Conservation (phyloP, 768 basidiomycete species). For the Lactarius deliciosus region DNA sequence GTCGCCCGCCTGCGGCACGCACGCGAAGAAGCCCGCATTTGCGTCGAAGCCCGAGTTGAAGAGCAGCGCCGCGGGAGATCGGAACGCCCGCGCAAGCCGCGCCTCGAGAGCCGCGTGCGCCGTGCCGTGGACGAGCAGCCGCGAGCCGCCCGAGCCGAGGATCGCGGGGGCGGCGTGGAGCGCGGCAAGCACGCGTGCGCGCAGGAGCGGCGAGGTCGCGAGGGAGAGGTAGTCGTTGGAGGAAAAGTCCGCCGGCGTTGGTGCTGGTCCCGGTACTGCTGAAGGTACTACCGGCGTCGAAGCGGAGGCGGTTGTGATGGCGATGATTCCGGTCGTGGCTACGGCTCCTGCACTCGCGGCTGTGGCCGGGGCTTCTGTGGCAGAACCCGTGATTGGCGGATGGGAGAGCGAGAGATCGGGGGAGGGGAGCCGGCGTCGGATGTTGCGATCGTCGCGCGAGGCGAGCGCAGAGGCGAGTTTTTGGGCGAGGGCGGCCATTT, state of each 20-base stretch:
- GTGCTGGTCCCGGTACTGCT: constrained; percentile 27
- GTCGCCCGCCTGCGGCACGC: constrained; percentile 76
- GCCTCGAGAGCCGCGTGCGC: constrained; percentile 71
- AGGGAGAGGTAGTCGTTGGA: constrained; percentile 94
- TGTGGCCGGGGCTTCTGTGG: too few species aligned
- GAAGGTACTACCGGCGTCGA: background rate
- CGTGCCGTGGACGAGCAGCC: constrained; percentile 76
- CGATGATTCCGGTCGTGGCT: background rate
- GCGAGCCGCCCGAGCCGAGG: constrained; percentile 85
- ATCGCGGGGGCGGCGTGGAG: constrained; percentile 53
- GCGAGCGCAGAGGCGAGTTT: constrained; percentile 53
- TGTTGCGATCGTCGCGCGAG: constrained; percentile 64
- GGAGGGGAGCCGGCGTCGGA: constrained; percentile 68
- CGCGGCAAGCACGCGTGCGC: constrained; percentile 55
- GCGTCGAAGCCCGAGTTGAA: constrained; percentile 96
- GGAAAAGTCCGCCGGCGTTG: constrained; percentile 57
- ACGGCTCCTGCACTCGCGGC: background rate
- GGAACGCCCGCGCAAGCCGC: constrained; percentile 65
- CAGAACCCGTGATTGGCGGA: background rate
- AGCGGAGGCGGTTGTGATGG: background rate
- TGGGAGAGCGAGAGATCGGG: constrained; percentile 34
- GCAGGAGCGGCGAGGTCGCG: constrained; percentile 56
- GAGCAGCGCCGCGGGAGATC: constrained; percentile 62
- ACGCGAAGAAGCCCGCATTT: constrained; percentile 83
- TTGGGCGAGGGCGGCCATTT: constrained; percentile 37